A percentile compares a stretch with the other conserved stretches of the same genome.
Evolutionary conservation across 192 early-diverging fungal genomes (phyloP).

Genomic region (Coemansia sp.): DNA sequence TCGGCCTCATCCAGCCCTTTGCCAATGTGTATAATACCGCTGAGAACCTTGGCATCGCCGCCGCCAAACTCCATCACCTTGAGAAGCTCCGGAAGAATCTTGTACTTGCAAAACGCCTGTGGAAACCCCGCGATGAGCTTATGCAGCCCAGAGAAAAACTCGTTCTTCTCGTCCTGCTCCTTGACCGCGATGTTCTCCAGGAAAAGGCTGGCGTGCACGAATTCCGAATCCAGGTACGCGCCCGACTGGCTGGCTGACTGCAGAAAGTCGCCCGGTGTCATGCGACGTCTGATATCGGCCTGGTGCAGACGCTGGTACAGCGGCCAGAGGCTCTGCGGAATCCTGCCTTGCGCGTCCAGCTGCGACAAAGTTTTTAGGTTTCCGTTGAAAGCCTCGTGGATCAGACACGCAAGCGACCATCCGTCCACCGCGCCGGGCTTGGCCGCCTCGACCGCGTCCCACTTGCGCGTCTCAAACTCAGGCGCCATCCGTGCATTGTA

Average conservation of each 20-base stretch:
- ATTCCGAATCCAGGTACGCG: slow-evolving; percentile 80
- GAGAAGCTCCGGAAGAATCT: slow-evolving; percentile 89
- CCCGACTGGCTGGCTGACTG: slow-evolving; percentile 60
- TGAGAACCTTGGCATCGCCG: slow-evolving; percentile 70
- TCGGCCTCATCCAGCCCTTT: slow-evolving; percentile 68
- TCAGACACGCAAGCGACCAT: slow-evolving; percentile 78
- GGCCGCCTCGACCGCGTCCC: slow-evolving; percentile 14
- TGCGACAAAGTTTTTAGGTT: slow-evolving; percentile 55
- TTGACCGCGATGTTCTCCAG: slow-evolving; percentile 93
- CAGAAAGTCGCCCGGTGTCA: slow-evolving; percentile 69
- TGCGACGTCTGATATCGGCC: slow-evolving; percentile 62
- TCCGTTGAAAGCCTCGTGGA: slow-evolving; percentile 83
- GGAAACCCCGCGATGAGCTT: slow-evolving; percentile 75
- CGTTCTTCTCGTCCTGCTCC: slow-evolving; percentile 80
- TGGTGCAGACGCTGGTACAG: slow-evolving; percentile 64
- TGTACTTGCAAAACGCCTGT: slow-evolving; percentile 80
- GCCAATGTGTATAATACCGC: slow-evolving; percentile 85
- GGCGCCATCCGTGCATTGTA: slow-evolving; percentile 46
- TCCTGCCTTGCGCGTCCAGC: slow-evolving; percentile 53
- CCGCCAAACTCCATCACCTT: slow-evolving; percentile 80
- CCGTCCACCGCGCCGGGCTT: slow-evolving; percentile 67
- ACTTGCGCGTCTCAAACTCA: slow-evolving; percentile 35
- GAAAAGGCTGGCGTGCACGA: slow-evolving; percentile 80
- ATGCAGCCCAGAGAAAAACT: slow-evolving; percentile 82
- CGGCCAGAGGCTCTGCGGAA: slow-evolving; percentile 61